Evolutionary conservation across 495 filamentous ascomycete species (phyloP), one percentile per base, ranked within the genome.

Genomic region (Aspergillus nidulans): DNA sequence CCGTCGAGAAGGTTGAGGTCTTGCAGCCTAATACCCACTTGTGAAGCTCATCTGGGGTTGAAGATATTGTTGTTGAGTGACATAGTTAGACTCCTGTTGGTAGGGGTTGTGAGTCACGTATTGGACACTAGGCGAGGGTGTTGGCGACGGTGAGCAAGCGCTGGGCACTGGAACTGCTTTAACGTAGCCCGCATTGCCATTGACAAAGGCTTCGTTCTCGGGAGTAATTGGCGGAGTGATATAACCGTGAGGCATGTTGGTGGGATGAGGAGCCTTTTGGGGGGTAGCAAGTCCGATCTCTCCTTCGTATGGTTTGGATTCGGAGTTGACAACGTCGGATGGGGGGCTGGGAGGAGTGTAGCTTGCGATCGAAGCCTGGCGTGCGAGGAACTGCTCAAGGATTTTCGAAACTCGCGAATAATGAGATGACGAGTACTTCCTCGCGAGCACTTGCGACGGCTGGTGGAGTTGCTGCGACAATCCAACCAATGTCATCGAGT

Each of bases 171-270:
- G 42, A 6, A 65, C 64, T 26, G 53, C 58, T 38, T 69, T 70
- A 46, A 50, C 57, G 32, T 65, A 53, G 41, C 62, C 62, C 28
- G 68, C 56, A 43, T 67, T 68, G 21, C 66, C 63, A 57, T 65
- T 68, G 38, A 61, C 64, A 54, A 84, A 89, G 48, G 76, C 80
- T 50, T 83, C 81, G 19, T 85, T 85, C 60, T 95, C 91, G n/a
- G 94, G 94, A 0, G 95, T 97, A 65, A 97, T 96, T 3, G 94
- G 94, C 18, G 94, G 94, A 20, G 94, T 97, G 53, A 94, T 82
- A 66, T 92, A 92, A 20, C 92, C 95, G 63, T 91, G 82, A 13
- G 85, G 82, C 53, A 87, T 77, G 52, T 81, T 79, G 25, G 81
- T 78, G 26, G 78, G 70, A 46, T 81, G 76, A 43, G 84, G 77